Evolutionary conservation across 768 basidiomycete species (phyloP), one percentile per base, ranked within the genome.

Genomic region (Paxillus rubicundulus): DNA sequence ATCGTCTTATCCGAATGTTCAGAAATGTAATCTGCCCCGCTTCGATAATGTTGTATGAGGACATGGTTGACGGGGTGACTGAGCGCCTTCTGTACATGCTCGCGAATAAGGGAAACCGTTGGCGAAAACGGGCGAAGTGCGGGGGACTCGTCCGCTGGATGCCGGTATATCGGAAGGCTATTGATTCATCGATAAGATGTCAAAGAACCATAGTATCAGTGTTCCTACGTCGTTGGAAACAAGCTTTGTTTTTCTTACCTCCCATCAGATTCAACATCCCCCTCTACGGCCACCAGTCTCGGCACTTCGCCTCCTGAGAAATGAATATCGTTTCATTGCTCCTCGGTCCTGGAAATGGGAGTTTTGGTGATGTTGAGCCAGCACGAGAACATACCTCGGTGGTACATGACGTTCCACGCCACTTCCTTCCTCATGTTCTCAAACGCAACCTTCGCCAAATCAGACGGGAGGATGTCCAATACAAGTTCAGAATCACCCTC

Each of bases 1-100:
- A 92, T 79, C 5, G 89, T 92, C 71, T 92, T 92, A 68, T 92
- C 89, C 0, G 87, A 87, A 66, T 92, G 89, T 59, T 91, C 89
- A 0, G 89, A 90, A 56, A 92, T 92, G 68, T 85, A 87, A 68
- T 92, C 90, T 27, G 79, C 81, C 5, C 89, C 90, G 12, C 77
- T 78, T 51, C 89, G 87, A 64, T 92, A 92, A 63, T 82, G 77
- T 61, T 92, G 90, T 45, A 92, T 89, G 28, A 92, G 78, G 44
- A 88, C 89, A 59, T 92, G 89, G 61, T 92, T 92, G 5, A 92
- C 81, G 1, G 84, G 85, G 51, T 89, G 87, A 21, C 72, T 60
- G 10, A 85, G 66, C 7, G 76, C 75, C 49, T 72, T 69, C 59
- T 90, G 80, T 24, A 88, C 86, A 47, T 80, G 76, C 32, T 77